Conservation (phyloP, 306 rosid species). For the Cicer cuneatum region DNA sequence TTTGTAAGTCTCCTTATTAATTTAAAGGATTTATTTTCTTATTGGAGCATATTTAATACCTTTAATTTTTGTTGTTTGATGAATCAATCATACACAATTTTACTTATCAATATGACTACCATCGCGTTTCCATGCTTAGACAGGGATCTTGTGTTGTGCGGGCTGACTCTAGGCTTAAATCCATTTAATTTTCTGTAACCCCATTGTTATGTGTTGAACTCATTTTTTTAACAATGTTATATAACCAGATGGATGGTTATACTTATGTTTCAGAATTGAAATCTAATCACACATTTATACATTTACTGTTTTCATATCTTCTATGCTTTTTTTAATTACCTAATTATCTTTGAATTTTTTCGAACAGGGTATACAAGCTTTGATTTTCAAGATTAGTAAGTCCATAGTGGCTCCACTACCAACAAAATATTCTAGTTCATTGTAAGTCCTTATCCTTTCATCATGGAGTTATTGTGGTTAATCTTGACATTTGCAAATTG, state of each 20-base stretch:
- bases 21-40: conserved; percentile 4
- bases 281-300: neutral
- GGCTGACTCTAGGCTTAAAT: conserved; percentile 22
- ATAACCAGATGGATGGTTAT: conserved; percentile 26
- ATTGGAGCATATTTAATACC: conserved; percentile 28
- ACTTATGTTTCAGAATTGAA: conserved; percentile 14
- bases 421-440: conserved; percentile 86
- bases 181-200: conserved; percentile 18
- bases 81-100: conserved; percentile 14
- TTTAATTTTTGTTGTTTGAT: neutral
- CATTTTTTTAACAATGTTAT: conserved; percentile 8
- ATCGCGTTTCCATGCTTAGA: conserved; percentile 9
- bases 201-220: conserved; percentile 23
- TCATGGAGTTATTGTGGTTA: conserved; percentile 33
- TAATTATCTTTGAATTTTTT: conserved; percentile 49
- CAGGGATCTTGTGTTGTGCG: conserved; percentile 34
- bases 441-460: conserved; percentile 63
- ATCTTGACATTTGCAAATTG: conserved; percentile 34
- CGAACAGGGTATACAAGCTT: conserved; percentile 94
- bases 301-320: conserved; percentile 24
- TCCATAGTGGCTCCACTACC: conserved; percentile 98
- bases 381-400: conserved; percentile 91
- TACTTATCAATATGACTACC: conserved; percentile 16
- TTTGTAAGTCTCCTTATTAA: conserved; percentile 69
- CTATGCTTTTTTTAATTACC: conserved; percentile 10